Conservation (phyloP, 2,329 filamentous ascomycete genomes). For the Phyllosticta citrichinensis region DNA sequence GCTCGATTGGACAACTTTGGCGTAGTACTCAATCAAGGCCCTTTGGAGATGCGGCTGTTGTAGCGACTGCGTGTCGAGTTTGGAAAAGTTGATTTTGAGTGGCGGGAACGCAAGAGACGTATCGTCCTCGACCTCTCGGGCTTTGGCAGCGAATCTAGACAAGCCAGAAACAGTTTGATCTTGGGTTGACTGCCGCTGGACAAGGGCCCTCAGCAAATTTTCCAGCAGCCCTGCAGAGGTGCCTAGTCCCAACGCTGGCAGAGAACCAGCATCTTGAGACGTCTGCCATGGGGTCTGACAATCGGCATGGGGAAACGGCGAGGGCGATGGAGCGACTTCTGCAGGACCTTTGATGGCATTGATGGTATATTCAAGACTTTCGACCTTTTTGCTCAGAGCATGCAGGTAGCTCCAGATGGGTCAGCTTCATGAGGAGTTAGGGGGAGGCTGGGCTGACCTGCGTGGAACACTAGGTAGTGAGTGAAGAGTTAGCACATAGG, state of each 20-base stretch:
- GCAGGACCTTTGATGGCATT: background rate
- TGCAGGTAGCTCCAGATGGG: conserved; percentile 2
- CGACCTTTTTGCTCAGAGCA: conserved; percentile 4
- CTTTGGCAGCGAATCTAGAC: background rate
- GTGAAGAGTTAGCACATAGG: too few species aligned
- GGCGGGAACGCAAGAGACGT: background rate
- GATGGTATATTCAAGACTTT: conserved; percentile 5
- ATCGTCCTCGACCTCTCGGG: background rate
- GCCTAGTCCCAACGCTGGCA: background rate
- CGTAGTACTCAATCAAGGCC: conserved; percentile 5
- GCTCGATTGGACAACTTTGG: conserved; percentile 4
- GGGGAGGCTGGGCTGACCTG: background rate
- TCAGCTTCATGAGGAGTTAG: background rate
- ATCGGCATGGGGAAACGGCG: background rate
- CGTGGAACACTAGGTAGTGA: background rate
- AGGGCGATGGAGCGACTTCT: background rate
- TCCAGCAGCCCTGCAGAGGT: conserved; percentile 4
- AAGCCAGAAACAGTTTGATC: background rate
- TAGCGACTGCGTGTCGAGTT: conserved; percentile 2
- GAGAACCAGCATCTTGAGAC: background rate
- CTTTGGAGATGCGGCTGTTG: conserved; percentile 8
- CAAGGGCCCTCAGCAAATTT: conserved; percentile 1
- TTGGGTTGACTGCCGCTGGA: background rate
- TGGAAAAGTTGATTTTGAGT: conserved; percentile 1
- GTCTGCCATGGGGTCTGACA: background rate